These are phyloP conservation scores for Teratosphaeria gauchensis DNA, from an alignment of 2,329 filamentous ascomycete genomes.

Conservation along the genomic window DNA sequence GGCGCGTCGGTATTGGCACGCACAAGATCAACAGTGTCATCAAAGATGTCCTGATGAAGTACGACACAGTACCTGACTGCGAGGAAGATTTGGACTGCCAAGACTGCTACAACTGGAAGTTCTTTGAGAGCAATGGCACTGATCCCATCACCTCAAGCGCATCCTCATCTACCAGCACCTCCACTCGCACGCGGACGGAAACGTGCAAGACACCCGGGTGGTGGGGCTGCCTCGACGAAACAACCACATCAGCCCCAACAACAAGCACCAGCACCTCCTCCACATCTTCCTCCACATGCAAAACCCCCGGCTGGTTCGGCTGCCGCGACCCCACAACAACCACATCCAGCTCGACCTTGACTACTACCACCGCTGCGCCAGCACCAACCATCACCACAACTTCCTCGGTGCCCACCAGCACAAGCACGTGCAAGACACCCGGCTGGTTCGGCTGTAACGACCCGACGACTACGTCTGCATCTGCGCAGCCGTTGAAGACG, in stretches of 20 bases:
- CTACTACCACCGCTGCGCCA: conserved; percentile 27
- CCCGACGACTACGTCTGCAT: conserved; percentile 31
- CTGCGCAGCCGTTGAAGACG: conserved; percentile 4
- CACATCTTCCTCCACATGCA: conserved; percentile 41
- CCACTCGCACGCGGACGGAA: conserved; percentile 62
- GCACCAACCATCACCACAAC: conserved; percentile 4
- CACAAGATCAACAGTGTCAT: conserved; percentile 88
- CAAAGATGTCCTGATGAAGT: conserved; percentile 72
- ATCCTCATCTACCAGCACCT: conserved; percentile 44
- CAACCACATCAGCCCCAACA: conserved; percentile 21
- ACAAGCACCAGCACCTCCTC: conserved; percentile 27
- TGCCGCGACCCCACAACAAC: conserved; percentile 47
- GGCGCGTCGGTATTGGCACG: conserved; percentile 82
- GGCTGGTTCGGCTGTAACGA: conserved; percentile 62
- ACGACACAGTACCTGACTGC: conserved; percentile 72
- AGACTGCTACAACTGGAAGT: conserved; percentile 90
- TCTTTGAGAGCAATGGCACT: conserved; percentile 84
- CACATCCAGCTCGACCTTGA: conserved; percentile 8
- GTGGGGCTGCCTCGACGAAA: conserved; percentile 67
- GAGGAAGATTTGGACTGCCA: conserved; percentile 64
- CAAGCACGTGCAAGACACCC: conserved; percentile 48
- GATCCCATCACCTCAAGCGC: conserved; percentile 53
- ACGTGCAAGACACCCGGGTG: conserved; percentile 89
- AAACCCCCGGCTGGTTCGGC: conserved; percentile 57
- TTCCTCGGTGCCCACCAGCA: conserved; percentile 28